These are phyloP conservation scores for Epichloe glyceriae DNA, from an alignment of 2,329 filamentous ascomycete species.

Conservation along the genomic window DNA sequence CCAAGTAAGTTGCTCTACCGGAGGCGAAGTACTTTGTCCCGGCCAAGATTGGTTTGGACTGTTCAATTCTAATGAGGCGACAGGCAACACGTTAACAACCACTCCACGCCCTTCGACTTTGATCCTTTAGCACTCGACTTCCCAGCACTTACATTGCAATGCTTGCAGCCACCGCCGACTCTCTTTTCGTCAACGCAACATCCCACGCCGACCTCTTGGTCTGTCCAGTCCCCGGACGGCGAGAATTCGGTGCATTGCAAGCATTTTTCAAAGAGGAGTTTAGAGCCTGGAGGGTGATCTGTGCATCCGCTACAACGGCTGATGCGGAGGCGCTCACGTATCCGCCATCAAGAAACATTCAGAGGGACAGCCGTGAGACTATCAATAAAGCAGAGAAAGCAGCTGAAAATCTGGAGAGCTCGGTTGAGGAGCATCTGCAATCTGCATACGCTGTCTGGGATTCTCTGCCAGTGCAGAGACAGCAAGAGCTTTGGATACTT, in stretches of 20 bases:
- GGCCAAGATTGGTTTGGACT: background rate
- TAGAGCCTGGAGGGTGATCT: slow-evolving; percentile 46
- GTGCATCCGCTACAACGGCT: slow-evolving; percentile 35
- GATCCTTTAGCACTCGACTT: slow-evolving; percentile 79
- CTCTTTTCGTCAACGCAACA: slow-evolving; percentile 73
- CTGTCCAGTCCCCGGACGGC: slow-evolving; percentile 61
- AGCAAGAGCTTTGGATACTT: slow-evolving; percentile 46
- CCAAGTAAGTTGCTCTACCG: slow-evolving; percentile 49
- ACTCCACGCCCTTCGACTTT: slow-evolving; percentile 57
- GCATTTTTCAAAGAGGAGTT: slow-evolving; percentile 56
- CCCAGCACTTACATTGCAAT: slow-evolving; percentile 68
- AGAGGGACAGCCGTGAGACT: slow-evolving; percentile 31
- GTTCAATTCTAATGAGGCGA: slow-evolving; percentile 9
- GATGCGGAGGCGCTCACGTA: slow-evolving; percentile 38
- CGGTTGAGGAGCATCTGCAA: slow-evolving; percentile 63
- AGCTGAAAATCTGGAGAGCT: slow-evolving; percentile 51
- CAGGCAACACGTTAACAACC: slow-evolving; percentile 42
- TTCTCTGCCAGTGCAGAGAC: slow-evolving; percentile 41
- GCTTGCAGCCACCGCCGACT: slow-evolving; percentile 68
- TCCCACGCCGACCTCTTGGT: slow-evolving; percentile 67
- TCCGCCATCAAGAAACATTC: slow-evolving; percentile 26
- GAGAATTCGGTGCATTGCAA: slow-evolving; percentile 61
- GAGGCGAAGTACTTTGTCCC: background rate
- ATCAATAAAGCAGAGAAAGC: slow-evolving; percentile 35
- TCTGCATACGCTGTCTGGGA: slow-evolving; percentile 69